Evolutionary conservation across 306 rosid species (phyloP).

Genomic region (Begonia masoniana): DNA sequence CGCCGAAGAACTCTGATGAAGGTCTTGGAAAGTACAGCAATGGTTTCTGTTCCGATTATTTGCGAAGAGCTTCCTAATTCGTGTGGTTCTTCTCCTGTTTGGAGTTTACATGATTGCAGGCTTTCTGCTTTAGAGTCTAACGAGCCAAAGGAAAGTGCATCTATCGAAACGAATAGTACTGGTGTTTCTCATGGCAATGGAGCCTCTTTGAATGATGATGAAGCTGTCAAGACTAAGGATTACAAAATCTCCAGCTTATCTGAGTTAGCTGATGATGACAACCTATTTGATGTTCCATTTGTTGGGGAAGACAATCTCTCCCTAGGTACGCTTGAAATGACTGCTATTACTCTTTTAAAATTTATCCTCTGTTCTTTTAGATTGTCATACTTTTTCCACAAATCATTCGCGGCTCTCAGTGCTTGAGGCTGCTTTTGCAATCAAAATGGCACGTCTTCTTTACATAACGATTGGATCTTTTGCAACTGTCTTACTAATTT

Average conservation of each 20-base stretch:
- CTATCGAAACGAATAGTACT: slow-evolving; percentile 28
- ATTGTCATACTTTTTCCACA: slow-evolving; percentile 22
- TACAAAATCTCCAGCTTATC: slow-evolving; percentile 27
- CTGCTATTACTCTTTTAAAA: slow-evolving; percentile 44
- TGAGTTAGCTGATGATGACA: slow-evolving; percentile 36
- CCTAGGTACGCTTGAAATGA: slow-evolving; percentile 41
- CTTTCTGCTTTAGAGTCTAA: slow-evolving; percentile 42
- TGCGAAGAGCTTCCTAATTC: slow-evolving; percentile 57
- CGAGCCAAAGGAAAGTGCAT: slow-evolving; percentile 40
- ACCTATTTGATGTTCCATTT: slow-evolving; percentile 54
- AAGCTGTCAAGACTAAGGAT: slow-evolving; percentile 33
- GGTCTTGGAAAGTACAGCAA: slow-evolving; percentile 87
- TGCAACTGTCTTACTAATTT: no score
- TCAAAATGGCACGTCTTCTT: no score
- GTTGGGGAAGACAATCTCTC: slow-evolving; percentile 48
- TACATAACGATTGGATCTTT: no score
- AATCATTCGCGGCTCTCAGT: no score
- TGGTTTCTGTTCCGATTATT: slow-evolving; percentile 73
- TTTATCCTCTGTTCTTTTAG: no score
- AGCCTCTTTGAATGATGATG: slow-evolving; percentile 32
- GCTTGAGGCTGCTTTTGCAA: no score
- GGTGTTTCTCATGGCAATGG: slow-evolving; percentile 49
- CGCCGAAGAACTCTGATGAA: slow-evolving; percentile 76
- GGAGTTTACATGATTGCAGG: slow-evolving; percentile 26
- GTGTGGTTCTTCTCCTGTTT: slow-evolving; percentile 34